phyloP scores from a whole-genome alignment of 192 early-diverging fungal genomes.

The Podila clonocystis region DNA sequence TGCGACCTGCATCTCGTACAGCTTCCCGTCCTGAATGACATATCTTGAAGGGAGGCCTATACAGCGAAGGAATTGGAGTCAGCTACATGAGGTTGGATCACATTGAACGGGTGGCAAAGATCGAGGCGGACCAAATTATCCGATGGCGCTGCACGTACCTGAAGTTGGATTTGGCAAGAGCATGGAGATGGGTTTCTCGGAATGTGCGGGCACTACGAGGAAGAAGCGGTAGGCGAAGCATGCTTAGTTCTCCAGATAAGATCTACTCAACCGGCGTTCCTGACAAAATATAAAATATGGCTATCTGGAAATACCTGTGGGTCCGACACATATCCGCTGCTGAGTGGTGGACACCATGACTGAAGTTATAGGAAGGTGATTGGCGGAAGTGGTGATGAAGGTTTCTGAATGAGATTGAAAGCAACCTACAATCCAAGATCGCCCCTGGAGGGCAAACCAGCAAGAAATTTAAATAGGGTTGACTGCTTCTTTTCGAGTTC shows the following conservation, averaged over 20 bases:
- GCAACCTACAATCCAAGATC: not conserved
- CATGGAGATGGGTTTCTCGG: constrained; percentile 35
- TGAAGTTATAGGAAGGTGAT: not conserved
- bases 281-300: too few relatives aligned
- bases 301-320: constrained; percentile 4
- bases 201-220: constrained; percentile 15
- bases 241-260: not conserved
- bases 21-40: constrained; percentile 49
- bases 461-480: not conserved
- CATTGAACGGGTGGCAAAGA: too few relatives aligned
- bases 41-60: constrained; percentile 54
- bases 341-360: constrained; percentile 19
- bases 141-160: constrained; percentile 22
- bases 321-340: constrained; percentile 50
- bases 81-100: too few relatives aligned
- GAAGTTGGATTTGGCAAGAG: constrained; percentile 52
- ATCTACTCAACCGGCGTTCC: not conserved
- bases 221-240: not conserved
- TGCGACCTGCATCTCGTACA: constrained; percentile 52
- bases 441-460: not conserved
- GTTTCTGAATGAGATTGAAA: not conserved
- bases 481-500: not conserved
- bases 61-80: not conserved
- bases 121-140: too few relatives aligned
- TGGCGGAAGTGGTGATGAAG: not conserved